These are phyloP conservation scores for Colletotrichum sojae DNA, from an alignment of 2,329 filamentous ascomycete genomes.

Conservation along the genomic window DNA sequence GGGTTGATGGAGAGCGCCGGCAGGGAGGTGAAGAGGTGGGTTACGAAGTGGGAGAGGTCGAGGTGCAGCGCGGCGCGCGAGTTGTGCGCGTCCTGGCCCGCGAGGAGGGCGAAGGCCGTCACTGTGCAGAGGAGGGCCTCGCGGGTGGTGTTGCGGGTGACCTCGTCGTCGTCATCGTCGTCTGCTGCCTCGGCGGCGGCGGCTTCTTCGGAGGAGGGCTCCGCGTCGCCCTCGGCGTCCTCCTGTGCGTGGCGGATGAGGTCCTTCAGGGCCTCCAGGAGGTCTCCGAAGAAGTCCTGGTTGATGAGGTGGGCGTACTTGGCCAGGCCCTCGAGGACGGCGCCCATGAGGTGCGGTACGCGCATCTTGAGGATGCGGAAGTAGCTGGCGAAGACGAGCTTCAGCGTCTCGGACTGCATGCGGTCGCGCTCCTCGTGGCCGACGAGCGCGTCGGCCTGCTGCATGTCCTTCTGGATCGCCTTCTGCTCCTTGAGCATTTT, in stretches of 20 bases:
- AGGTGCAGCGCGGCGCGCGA: conserved; percentile 86
- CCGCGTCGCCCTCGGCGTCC: conserved; percentile 59
- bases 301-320: conserved; percentile 98
- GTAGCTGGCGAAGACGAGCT: conserved; percentile 95
- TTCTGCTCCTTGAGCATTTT: conserved; percentile 91
- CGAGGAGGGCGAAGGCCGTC: conserved; percentile 95
- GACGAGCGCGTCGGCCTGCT: conserved; percentile 90
- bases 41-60: conserved; percentile 95
- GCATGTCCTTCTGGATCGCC: conserved; percentile 91
- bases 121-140: conserved; percentile 95
- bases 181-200: conserved; percentile 53
- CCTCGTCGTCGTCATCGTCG: conserved; percentile 62
- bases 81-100: conserved; percentile 92
- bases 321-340: conserved; percentile 92
- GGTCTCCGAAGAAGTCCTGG: conserved; percentile 97
- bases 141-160: conserved; percentile 81
- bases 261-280: conserved; percentile 94
- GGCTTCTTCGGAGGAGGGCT: conserved; percentile 55
- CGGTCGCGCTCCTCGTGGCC: conserved; percentile 92
- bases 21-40: conserved; percentile 90
- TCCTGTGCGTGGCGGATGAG: conserved; percentile 83
- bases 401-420: conserved; percentile 95
- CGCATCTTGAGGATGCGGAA: conserved; percentile 93
- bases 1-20: conserved; percentile 84
- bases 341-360: conserved; percentile 90